phyloP scores from a whole-genome alignment of 495 filamentous ascomycete genomes.

The Xylaria longipes region DNA sequence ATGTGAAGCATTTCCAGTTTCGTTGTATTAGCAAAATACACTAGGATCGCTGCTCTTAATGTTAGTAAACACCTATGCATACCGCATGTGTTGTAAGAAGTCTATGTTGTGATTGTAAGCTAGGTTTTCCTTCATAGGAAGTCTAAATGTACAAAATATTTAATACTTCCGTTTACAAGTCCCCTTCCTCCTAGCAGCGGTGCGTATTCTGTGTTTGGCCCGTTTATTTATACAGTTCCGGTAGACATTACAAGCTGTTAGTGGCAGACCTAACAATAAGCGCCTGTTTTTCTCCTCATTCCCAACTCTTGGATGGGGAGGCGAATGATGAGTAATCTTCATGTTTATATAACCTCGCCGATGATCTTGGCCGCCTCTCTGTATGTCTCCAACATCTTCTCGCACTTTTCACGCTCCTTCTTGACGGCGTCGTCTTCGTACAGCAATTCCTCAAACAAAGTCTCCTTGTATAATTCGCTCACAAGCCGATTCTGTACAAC shows the following conservation, averaged over 20 bases:
- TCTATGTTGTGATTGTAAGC: conserved; percentile 2
- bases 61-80: not conserved
- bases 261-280: conserved; percentile 3
- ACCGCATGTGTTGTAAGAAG: not conserved
- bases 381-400: conserved; percentile 91
- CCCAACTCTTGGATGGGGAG: not conserved
- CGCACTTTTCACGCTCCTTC: conserved; percentile 97
- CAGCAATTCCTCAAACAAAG: conserved; percentile 88
- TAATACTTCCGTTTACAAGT: conserved; percentile 27
- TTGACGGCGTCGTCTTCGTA: conserved; percentile 98
- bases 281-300: not conserved
- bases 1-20: not conserved
- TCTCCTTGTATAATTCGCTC: conserved; percentile 92
- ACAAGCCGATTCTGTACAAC: conserved; percentile 96
- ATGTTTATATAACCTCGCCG: conserved; percentile 82
- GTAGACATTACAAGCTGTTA: conserved; percentile 19
- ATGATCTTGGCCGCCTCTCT: conserved; percentile 97
- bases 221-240: conserved; percentile 22
- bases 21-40: not conserved
- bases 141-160: conserved; percentile 36
- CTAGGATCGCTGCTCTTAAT: not conserved
- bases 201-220: not conserved
- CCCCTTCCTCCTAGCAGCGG: not conserved
- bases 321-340: not conserved
- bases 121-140: conserved; percentile 6